Base-by-base conservation (phyloP, 2,329 filamentous ascomycete genomes). In the Fusarium sp. region DNA sequence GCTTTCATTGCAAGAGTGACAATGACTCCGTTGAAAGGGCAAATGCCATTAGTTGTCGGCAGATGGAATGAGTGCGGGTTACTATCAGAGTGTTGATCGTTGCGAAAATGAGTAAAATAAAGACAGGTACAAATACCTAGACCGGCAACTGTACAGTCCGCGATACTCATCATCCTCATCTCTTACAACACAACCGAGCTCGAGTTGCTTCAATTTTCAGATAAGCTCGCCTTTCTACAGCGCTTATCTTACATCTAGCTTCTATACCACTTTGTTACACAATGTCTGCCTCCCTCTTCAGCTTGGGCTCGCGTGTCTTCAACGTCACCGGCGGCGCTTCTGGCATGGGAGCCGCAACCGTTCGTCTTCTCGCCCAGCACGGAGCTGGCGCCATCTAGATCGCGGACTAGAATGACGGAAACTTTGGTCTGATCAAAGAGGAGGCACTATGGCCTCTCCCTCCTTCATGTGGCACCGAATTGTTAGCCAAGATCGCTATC, bases 381-480 rank as follows among this genome's bases (percentile, higher is more conserved):
- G 57, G 57, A 20, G 57, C 57, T 6, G 57, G 57, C 2, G 25
- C 57, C 17, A 40, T 59, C 7, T 59, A 37, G 57, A 59, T 59
- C 12, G 57, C 57, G 1, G 57, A 59, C 25, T 32, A 37, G 35
- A 59, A 59, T 8, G 57, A 43, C 17, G 25, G 27, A 25, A 43
- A 43, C 57, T 59, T 59, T 30, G 15, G 17, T 25, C 37, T 17
- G 35, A 30, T 59, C 37, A 59, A 35, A 7, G 57, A 40, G 6
- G 35, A 59, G 17, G 37, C 32, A 59, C 56, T 12, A 27, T 43
- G 25, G 17, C 56, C 25, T 43, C 56, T 32, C 56, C 37, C 6
- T 59, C 56, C 6, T 59, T 59, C 20, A 43, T 40, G 56, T 59
- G 56, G 56, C 56, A 59, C 35, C 56, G 37, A 22, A 59, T 59